phyloP scores from a whole-genome alignment of 768 basidiomycete genomes.

The Cyathus striatus region DNA sequence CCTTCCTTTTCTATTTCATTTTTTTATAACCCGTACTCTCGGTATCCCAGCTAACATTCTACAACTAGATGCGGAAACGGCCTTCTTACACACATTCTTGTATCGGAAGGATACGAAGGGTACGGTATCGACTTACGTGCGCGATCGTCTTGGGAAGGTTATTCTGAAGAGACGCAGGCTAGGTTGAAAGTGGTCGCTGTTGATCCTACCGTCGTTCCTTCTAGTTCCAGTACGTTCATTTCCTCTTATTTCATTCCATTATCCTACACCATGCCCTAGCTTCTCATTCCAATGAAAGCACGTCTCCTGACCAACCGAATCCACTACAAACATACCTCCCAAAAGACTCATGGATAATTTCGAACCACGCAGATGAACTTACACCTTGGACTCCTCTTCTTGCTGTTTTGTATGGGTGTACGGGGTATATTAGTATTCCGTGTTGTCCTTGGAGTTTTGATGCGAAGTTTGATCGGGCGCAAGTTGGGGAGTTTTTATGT shows the following conservation, averaged over 20 bases:
- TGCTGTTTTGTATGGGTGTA: constrained; percentile 52
- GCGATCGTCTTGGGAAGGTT: constrained; percentile 80
- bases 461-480: constrained; percentile 51
- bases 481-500: constrained; percentile 23
- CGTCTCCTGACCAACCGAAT: constrained; percentile 61
- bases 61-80: constrained; percentile 89
- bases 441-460: constrained; percentile 90
- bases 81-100: constrained; percentile 82
- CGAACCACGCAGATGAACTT: constrained; percentile 94
- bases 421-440: constrained; percentile 80
- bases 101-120: constrained; percentile 79
- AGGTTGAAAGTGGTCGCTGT: constrained; percentile 66
- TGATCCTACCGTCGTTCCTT: constrained; percentile 56
- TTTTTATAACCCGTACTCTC: too few species aligned
- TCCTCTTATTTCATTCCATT: too few species aligned
- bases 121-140: constrained; percentile 83
- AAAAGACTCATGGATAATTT: too few species aligned
- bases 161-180: constrained; percentile 57
- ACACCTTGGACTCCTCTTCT: constrained; percentile 93
- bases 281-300: too few species aligned
- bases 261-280: too few species aligned
- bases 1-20: too few species aligned
- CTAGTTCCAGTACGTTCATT: too few species aligned
- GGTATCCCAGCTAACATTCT: too few species aligned
- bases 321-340: too few species aligned